Percentiles rank a stretch among this genome's conserved stretches.
phyloP scores from a whole-genome alignment of 305 asterid genomes.

The Rubia tinctorum region DNA sequence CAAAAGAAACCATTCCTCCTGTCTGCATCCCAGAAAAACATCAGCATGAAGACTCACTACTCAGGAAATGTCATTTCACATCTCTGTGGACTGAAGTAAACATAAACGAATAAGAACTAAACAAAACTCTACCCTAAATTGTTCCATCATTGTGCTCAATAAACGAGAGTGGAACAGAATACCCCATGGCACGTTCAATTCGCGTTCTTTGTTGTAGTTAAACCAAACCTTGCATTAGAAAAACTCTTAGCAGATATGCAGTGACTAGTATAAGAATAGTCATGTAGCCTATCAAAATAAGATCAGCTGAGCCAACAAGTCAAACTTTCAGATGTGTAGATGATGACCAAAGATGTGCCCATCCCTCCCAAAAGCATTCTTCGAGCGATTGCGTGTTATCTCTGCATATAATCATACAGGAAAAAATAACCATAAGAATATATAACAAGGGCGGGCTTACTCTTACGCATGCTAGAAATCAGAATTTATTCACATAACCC shows the following conservation, averaged over 20 bases:
- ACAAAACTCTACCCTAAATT: slow-evolving; percentile 56
- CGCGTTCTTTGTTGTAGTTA: slow-evolving; percentile 92
- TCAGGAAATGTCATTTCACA: background rate
- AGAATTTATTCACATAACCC: too few species aligned
- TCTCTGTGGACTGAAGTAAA: background rate
- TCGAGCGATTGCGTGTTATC: too few species aligned
- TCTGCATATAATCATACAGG: too few species aligned
- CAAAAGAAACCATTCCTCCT: background rate
- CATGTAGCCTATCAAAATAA: too few species aligned
- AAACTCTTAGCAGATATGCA: background rate
- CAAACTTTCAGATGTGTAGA: too few species aligned
- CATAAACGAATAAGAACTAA: background rate
- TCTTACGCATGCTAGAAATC: too few species aligned
- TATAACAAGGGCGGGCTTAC: too few species aligned
- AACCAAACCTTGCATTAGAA: background rate
- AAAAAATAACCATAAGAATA: too few species aligned
- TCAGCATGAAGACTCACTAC: background rate
- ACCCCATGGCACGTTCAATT: slow-evolving; percentile 93
- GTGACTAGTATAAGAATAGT: too few species aligned
- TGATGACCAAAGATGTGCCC: too few species aligned
- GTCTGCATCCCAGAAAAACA: background rate
- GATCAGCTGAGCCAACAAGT: too few species aligned
- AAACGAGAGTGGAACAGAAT: slow-evolving; percentile 88
- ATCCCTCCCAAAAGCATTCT: too few species aligned
- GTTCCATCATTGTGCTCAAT: slow-evolving; percentile 97